Evolutionary conservation across 306 rosid species (phyloP).

Genomic region (Cucurbita ficifolia): DNA sequence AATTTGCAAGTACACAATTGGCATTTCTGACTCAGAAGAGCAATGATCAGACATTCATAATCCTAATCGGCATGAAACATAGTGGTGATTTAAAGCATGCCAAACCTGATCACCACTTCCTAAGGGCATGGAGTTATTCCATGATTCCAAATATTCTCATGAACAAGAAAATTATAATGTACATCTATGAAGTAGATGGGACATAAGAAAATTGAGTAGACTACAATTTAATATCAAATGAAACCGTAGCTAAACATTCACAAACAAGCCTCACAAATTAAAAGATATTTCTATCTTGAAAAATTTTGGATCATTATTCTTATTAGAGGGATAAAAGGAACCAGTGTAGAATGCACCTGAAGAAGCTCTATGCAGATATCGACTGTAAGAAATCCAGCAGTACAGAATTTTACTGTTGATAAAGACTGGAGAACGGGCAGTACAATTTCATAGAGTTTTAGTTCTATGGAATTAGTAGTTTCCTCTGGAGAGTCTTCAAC

Average conservation of each 20-base stretch:
- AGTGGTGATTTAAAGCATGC: not conserved
- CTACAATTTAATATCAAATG: not conserved
- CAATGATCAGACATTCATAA: not conserved
- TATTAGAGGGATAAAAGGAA: conserved; percentile 7
- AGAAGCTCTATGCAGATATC: conserved; percentile 72
- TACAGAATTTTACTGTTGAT: conserved; percentile 47
- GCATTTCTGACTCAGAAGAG: not conserved
- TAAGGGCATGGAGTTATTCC: not conserved
- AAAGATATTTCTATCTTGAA: not conserved
- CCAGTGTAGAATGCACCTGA: conserved; percentile 42
- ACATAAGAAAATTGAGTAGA: not conserved
- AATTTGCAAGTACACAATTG: not conserved
- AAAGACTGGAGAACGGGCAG: conserved; percentile 79
- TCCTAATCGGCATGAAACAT: not conserved
- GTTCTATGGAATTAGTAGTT: conserved; percentile 32
- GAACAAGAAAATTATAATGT: not conserved
- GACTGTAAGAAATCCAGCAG: conserved; percentile 42
- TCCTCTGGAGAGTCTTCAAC: conserved; percentile 27
- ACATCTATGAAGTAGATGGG: not conserved
- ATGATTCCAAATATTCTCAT: not conserved
- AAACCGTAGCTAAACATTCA: not conserved
- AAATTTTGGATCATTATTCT: not conserved
- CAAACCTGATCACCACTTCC: not conserved
- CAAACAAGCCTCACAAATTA: not conserved
- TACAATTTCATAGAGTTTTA: conserved; percentile 59